A percentile compares a stretch with the other conserved stretches of the same genome.
Conservation (phyloP, 2,329 filamentous ascomycete genomes). For the Microthyrium microscopicum region DNA sequence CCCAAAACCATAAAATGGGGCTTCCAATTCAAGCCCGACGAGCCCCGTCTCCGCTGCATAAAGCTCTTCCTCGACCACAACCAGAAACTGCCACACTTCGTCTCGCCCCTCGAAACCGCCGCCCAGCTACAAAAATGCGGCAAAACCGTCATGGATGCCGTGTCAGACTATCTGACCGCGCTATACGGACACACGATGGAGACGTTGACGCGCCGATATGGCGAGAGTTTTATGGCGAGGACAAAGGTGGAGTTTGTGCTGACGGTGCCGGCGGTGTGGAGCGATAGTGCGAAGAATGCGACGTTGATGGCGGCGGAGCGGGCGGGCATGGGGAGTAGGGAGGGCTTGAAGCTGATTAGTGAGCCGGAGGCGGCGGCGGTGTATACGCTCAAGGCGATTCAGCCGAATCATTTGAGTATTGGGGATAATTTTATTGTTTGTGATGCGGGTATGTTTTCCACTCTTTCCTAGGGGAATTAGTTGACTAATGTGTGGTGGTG, state of each 20-base stretch:
- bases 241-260: constrained; percentile 66
- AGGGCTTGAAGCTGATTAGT: constrained; percentile 61
- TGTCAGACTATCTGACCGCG: constrained; percentile 63
- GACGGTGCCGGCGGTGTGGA: constrained; percentile 73
- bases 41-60: constrained; percentile 61
- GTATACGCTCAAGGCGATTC: constrained; percentile 64
- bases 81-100: constrained; percentile 67
- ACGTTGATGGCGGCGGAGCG: constrained; percentile 62
- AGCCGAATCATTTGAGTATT: constrained; percentile 54
- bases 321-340: constrained; percentile 57
- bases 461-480: not conserved
- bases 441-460: constrained; percentile 26
- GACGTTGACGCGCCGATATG: constrained; percentile 56
- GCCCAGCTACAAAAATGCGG: constrained; percentile 57
- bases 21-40: constrained; percentile 66
- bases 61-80: constrained; percentile 70
- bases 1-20: constrained; percentile 48
- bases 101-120: constrained; percentile 60
- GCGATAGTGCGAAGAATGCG: constrained; percentile 69
- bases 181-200: constrained; percentile 67
- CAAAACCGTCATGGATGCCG: constrained; percentile 64
- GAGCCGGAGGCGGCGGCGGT: constrained; percentile 69
- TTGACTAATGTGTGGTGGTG: constrained; percentile 3
- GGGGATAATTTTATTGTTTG: constrained; percentile 45
- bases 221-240: constrained; percentile 59